These are phyloP conservation scores for Serendipita vermifera DNA, from an alignment of 768 basidiomycete genomes.

Conservation along the genomic window DNA sequence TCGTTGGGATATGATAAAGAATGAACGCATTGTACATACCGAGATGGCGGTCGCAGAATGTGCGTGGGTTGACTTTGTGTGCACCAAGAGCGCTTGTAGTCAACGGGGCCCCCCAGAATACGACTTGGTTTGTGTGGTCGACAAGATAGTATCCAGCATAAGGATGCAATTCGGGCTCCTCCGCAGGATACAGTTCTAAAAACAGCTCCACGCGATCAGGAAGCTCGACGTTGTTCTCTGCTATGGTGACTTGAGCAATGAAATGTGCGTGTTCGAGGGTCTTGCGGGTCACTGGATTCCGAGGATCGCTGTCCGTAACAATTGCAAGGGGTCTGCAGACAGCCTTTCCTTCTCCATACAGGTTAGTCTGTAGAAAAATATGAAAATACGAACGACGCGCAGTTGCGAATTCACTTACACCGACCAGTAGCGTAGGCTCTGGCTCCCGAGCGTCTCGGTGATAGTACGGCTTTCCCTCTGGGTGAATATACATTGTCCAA, in stretches of 20 bases:
- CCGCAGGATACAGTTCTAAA: constrained; percentile 26
- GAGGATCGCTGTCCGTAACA: constrained; percentile 46
- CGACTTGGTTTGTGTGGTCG: constrained; percentile 31
- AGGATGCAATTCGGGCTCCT: constrained; percentile 19
- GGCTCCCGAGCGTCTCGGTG: constrained; percentile 18
- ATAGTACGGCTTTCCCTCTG: constrained; percentile 46
- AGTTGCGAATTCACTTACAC: neutral
- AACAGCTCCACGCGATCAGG: constrained; percentile 38
- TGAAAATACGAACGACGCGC: neutral
- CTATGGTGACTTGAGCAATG: constrained; percentile 16
- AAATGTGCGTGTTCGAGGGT: constrained; percentile 25
- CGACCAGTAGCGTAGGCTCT: neutral
- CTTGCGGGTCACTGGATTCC: constrained; percentile 21
- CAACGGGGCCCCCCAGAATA: constrained; percentile 43
- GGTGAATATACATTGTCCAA: constrained; percentile 41
- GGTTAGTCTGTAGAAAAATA: neutral
- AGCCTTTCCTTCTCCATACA: constrained; percentile 14
- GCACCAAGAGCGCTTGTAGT: constrained; percentile 20
- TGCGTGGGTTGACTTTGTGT: neutral
- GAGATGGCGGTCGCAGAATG: neutral
- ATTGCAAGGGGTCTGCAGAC: constrained; percentile 22
- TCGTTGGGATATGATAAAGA: no score
- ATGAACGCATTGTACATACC: neutral
- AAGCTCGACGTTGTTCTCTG: constrained; percentile 23
- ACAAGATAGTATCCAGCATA: constrained; percentile 39